Conservation (phyloP, 2,329 filamentous ascomycete genomes). For the Zymoseptoria ardabiliae region DNA sequence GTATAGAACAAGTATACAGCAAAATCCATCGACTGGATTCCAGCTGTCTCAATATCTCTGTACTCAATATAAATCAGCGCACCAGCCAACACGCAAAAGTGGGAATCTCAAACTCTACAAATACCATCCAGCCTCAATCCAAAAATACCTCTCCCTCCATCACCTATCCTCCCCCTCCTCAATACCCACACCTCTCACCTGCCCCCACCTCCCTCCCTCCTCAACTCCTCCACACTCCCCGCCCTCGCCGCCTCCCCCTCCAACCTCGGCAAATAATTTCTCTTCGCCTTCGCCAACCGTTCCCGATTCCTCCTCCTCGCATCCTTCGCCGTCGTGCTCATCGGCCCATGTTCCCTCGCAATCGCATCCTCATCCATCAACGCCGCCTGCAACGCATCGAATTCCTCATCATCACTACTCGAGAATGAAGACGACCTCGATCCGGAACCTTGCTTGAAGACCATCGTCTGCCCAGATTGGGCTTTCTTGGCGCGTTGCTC, state of each 20-base stretch:
- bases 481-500: conserved; percentile 70
- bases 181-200: not conserved
- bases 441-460: conserved; percentile 48
- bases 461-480: conserved; percentile 44
- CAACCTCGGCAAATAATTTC: conserved; percentile 1
- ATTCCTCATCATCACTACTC: conserved; percentile 51
- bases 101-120: no score
- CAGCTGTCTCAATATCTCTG: no score
- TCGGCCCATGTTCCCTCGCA: conserved; percentile 12
- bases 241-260: not conserved
- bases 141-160: no score
- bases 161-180: no score
- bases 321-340: conserved; percentile 17
- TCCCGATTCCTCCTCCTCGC: conserved; percentile 19
- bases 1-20: no score
- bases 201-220: not conserved
- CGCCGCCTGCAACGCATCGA: conserved; percentile 37
- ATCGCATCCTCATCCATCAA: conserved; percentile 11
- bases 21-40: no score
- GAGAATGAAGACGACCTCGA: conserved; percentile 41
- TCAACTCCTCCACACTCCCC: not conserved
- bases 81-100: no score
- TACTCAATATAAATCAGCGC: no score
- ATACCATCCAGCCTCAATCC: no score
- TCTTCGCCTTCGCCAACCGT: conserved; percentile 13